Evolutionary conservation across 352 stramenopile genomes (phyloP), one percentile per base, ranked within the genome.

Genomic region (Phytopythium litorale): DNA sequence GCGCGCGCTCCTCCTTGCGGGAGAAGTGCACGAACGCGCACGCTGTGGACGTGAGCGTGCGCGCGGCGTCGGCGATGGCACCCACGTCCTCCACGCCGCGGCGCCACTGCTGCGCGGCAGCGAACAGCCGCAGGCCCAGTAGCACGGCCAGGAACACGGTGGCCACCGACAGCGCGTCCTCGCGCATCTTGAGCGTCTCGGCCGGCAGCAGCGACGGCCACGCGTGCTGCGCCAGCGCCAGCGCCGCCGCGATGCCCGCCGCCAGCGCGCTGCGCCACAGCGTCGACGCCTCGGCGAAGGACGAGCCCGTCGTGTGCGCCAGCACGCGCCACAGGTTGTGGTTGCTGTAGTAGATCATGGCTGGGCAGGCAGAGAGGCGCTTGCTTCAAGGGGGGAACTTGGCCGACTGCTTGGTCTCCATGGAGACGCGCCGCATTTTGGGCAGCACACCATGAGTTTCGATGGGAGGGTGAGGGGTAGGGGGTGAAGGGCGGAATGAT

Each of bases 311-410:
- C 0, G 60, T 53, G 56, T 75, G 64, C 45, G 69, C 68, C 52
- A 81, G 54, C 25, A 81, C 53, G 33, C 64, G 71, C 73, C 73
- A 81, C 16, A 77, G 43, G 30, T 56, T 51, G 58, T 60, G 68
- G 58, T 77, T 75, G 62, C 65, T 81, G 60, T 81, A 81, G 68
- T 81, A 81, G 66, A 81, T 81, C 73, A 81, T 81, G 2, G 7
- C 37, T 12, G 42, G 18, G 19, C 3, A 7, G 12, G 1, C 38
- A 45, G 28, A 32, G 28, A 18, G 13, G 38, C 38, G 38, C 12
- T 7, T 25, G 43, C 42, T 48, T 48, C 13, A 48, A 48, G 18
- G 38, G 38, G 38, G 38, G 16, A n/a, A n/a, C 7, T 45, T n/a
- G 35, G 38, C 16, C 38, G 38, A 45, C 38, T 45, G 38, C 35